Base-by-base conservation (phyloP, 1,284 basidiomycete species). In the Malassezia pachydermatis region DNA sequence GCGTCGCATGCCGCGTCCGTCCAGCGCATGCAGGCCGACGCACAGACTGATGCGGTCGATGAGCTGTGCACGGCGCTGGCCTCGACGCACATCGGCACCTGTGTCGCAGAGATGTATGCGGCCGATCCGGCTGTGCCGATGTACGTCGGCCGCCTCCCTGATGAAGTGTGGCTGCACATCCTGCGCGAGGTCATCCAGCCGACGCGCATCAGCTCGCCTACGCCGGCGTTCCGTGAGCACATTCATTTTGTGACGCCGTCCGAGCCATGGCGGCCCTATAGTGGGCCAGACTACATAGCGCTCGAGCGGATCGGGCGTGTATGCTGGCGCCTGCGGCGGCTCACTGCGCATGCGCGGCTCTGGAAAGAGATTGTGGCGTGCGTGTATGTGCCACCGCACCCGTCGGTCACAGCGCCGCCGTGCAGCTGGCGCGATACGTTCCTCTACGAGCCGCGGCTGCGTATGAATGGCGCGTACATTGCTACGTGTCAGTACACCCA, bases 391-490 rank as follows among this genome's bases (percentile, higher is more conserved):
- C 57, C 51, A 28, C 54, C 45, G 22, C 46, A 54, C 2, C 24
- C 32, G n/a, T 33, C 37, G 16, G 54, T 67, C 5, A 52, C 51
- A 29, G 53, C 48, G 38, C 59, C 59, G 32, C 48, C 54, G 20
- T 44, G 34, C 2, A 58, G 65, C 45, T 70, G 67, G 65, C 61
- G 68, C 25, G 60, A 59, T 1, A 48, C 54, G 7, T 71, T 65
- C 36, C 40, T 71, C 50, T 55, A 67, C 30, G 62, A 71, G 36
- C 68, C 68, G 10, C 62, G 68, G 2, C 45, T 71, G 22, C 58
- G 64, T 11, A 48, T 67, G 42, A 67, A 68, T 28, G 68, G 68
- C 16, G 55, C 54, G 43, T 71, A 71, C 53, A 68, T 68, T 33
- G 65, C 68, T 17, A 51, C 65, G 6, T 68, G 62, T 42, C 60